phyloP scores from a whole-genome alignment of 371 early-diverging fungal species.

The Vavraia culicis region DNA sequence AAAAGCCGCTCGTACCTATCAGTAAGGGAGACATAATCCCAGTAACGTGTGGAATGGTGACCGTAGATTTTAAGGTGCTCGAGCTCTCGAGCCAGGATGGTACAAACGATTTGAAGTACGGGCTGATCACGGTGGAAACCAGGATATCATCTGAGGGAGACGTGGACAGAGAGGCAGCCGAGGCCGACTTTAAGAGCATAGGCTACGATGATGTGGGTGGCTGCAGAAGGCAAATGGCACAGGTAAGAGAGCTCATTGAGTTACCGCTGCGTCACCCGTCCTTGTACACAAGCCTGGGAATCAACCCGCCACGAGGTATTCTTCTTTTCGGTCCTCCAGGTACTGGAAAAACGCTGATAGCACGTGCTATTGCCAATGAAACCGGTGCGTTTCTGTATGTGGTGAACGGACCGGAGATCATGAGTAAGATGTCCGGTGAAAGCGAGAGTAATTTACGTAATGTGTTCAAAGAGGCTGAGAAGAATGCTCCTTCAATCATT shows the following conservation, averaged over 20 bases:
- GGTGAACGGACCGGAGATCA: slow-evolving; percentile 94
- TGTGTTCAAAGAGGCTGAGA: slow-evolving; percentile 93
- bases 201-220: slow-evolving; percentile 99
- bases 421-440: slow-evolving; percentile 98
- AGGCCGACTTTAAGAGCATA: slow-evolving; percentile 72
- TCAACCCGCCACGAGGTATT: slow-evolving; percentile 91
- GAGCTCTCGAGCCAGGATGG: slow-evolving; percentile 47
- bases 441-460: slow-evolving; percentile 86
- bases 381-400: slow-evolving; percentile 81
- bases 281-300: slow-evolving; percentile 86
- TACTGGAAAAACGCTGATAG: slow-evolving; percentile 84
- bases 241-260: slow-evolving; percentile 93
- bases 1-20: slow-evolving; percentile 16
- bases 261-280: slow-evolving; percentile 90
- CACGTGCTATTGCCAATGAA: slow-evolving; percentile 76
- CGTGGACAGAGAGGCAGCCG: slow-evolving; percentile 86
- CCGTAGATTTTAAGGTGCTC: slow-evolving; percentile 93
- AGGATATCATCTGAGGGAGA: slow-evolving; percentile 88
- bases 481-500: slow-evolving; percentile 75
- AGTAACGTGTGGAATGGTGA: slow-evolving; percentile 81
- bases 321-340: slow-evolving; percentile 87
- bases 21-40: slow-evolving; percentile 41
- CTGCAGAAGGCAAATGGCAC: slow-evolving; percentile 89
- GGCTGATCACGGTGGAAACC: slow-evolving; percentile 62
- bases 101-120: slow-evolving; percentile 4